These are phyloP conservation scores for Fusarium pseudograminearum DNA, from an alignment of 2,329 filamentous ascomycete genomes.

Conservation along the genomic window DNA sequence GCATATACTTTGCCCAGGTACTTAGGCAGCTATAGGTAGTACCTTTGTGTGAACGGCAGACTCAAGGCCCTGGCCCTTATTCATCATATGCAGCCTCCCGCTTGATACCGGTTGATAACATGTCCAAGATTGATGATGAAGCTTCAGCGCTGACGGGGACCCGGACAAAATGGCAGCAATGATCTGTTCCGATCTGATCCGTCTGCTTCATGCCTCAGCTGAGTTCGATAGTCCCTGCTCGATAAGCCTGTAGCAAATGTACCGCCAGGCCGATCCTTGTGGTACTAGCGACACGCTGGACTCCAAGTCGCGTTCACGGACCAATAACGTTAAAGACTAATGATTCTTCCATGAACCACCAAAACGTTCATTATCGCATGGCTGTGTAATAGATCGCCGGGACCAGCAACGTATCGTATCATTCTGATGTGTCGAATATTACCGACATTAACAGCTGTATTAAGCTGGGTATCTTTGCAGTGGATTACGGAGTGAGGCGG, in stretches of 20 bases:
- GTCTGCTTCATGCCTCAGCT: conserved; percentile 5
- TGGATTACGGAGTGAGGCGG: background rate
- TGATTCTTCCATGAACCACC: conserved; percentile 5
- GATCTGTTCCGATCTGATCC: conserved; percentile 10
- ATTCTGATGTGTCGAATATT: conserved; percentile 23
- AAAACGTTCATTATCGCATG: conserved; percentile 16
- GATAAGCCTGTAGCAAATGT: background rate
- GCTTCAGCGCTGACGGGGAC: background rate
- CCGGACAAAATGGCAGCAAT: conserved; percentile 16
- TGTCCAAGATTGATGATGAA: conserved; percentile 5
- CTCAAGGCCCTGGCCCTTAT: conserved; percentile 34
- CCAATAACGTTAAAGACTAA: conserved; percentile 29
- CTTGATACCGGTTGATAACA: conserved; percentile 11
- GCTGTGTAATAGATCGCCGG: conserved; percentile 16
- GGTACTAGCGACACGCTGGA: conserved; percentile 11
- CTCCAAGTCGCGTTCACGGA: conserved; percentile 10
- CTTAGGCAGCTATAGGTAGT: too few relatives aligned
- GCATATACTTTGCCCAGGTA: background rate
- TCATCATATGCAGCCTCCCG: conserved; percentile 44
- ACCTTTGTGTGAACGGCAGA: background rate
- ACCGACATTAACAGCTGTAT: background rate
- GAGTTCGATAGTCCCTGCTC: conserved; percentile 1
- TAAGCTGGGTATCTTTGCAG: background rate
- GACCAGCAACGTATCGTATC: background rate
- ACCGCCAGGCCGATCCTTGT: conserved; percentile 23